Evolutionary conservation across 2,329 filamentous ascomycete genomes (phyloP).

Genomic region (Pseudogymnoascus sp.): DNA sequence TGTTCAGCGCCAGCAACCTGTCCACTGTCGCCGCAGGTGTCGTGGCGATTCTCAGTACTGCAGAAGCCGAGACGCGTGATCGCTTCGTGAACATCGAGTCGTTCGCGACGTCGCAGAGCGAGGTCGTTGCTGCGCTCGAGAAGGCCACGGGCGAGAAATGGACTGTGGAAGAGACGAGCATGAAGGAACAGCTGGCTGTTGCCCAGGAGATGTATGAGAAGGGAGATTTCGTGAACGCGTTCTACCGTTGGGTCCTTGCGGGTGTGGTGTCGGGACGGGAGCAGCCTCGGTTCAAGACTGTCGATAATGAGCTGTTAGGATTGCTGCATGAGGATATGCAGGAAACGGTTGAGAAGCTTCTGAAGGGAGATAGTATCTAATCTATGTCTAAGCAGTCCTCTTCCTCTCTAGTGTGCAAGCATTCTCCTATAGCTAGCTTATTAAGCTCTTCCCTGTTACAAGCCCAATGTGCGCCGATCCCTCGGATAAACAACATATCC

Average conservation of each 20-base stretch:
- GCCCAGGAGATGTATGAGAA: not conserved
- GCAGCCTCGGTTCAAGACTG: not conserved
- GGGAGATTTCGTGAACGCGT: not conserved
- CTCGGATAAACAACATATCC: constrained; percentile 8
- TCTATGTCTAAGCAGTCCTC: not conserved
- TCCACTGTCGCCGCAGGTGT: constrained; percentile 27
- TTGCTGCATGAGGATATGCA: not conserved
- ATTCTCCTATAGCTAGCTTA: too few relatives aligned
- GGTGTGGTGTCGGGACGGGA: not conserved
- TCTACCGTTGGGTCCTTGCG: not conserved
- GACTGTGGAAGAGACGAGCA: constrained; percentile 19
- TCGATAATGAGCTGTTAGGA: not conserved
- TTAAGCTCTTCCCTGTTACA: constrained; percentile 4
- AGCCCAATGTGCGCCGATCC: constrained; percentile 8
- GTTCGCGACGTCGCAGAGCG: constrained; percentile 26
- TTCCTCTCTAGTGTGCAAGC: too few relatives aligned
- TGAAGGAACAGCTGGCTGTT: constrained; percentile 13
- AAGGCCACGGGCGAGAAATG: constrained; percentile 25
- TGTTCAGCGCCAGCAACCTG: constrained; percentile 26
- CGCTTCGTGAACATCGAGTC: constrained; percentile 26
- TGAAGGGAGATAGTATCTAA: not conserved
- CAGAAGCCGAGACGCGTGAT: constrained; percentile 28
- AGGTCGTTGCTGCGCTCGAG: constrained; percentile 26
- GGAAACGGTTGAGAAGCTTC: not conserved
- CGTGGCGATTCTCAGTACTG: constrained; percentile 22